Evolutionary conservation across 1,139 yeast genomes (phyloP), one percentile per base, ranked within the genome.

Genomic region (Hyphopichia wangnamkhiaoensis): DNA sequence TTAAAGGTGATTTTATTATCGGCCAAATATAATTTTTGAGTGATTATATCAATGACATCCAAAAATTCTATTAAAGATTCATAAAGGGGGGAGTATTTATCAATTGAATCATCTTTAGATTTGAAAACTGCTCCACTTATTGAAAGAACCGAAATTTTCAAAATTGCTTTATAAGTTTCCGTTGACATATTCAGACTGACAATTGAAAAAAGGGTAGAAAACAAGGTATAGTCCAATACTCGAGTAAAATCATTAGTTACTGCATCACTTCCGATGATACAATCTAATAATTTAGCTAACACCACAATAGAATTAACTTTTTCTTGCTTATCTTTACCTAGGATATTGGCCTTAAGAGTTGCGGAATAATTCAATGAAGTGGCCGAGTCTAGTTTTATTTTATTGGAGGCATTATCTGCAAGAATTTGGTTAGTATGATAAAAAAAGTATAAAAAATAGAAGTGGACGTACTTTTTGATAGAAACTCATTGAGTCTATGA

Each of bases 291-390:
- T 49, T 76, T 78, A 25, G 82, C 79, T 40, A 78, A 59, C 6
- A 77, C 79, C 12, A 77, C 78, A 9, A 78, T 76, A 15, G 74
- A 67, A 52, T 77, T 77, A 40, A 76, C 76, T 48, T 73, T 74
- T 45, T 76, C 81, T 47, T 74, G 74, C 45, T 75, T 74, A 46
- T 73, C 77, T 41, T 64, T 63, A 12, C 78, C 78, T 40, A 71
- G 54, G 36, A 76, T 72, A 35, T 71, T 68, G 10, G 59, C 39
- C 40, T 64, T 62, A 31, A 76, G 61, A 5, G 61, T 56, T 18
- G 58, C 47, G 33, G 74, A 71, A 53, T 68, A 71, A 37, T 48
- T 52, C 31, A 68, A 48, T 10, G 74, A 72, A 0, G 71, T 63
- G 4, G 56, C 34, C 15, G 61, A 54, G 42, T 70, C 75, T 30